Conservation (phyloP, 805 yeast genomes). For the Schwanniomyces occidentalis region DNA sequence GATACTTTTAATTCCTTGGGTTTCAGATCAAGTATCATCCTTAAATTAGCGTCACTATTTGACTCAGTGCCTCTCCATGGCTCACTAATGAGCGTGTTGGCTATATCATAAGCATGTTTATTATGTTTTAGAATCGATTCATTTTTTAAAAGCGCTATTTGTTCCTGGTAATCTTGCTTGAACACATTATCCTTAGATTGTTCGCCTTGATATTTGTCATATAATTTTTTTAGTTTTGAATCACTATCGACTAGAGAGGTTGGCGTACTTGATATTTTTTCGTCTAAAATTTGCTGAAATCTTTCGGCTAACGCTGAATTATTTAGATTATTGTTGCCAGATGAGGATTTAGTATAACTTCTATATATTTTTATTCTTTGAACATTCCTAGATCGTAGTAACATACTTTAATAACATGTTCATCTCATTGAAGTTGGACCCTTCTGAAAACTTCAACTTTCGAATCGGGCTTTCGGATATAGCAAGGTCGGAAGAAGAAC, state of each 20-base stretch:
- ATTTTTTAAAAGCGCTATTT: constrained; percentile 26
- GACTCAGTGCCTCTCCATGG: constrained; percentile 38
- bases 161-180: constrained; percentile 14
- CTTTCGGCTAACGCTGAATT: constrained; percentile 31
- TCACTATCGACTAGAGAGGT: constrained; percentile 15
- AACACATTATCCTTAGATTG: constrained; percentile 6
- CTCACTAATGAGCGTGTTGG: constrained; percentile 12
- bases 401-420: too few relatives aligned
- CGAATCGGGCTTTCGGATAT: too few relatives aligned
- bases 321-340: too few relatives aligned
- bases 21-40: constrained; percentile 34
- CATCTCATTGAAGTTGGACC: too few relatives aligned
- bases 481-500: too few relatives aligned
- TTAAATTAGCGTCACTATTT: constrained; percentile 21
- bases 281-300: constrained; percentile 34
- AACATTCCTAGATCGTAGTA: too few relatives aligned
- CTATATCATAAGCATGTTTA: constrained; percentile 30
- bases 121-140: constrained; percentile 28
- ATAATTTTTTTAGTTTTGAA: constrained; percentile 16
- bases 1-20: constrained; percentile 19
- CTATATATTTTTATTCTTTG: too few relatives aligned
- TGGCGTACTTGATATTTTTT: constrained; percentile 18
- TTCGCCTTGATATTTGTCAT: constrained; percentile 14
- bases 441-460: background rate
- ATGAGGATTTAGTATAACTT: too few relatives aligned